Evolutionary conservation across 2,329 filamentous ascomycete genomes (phyloP).

Genomic region (Drechslerella dactyloides): DNA sequence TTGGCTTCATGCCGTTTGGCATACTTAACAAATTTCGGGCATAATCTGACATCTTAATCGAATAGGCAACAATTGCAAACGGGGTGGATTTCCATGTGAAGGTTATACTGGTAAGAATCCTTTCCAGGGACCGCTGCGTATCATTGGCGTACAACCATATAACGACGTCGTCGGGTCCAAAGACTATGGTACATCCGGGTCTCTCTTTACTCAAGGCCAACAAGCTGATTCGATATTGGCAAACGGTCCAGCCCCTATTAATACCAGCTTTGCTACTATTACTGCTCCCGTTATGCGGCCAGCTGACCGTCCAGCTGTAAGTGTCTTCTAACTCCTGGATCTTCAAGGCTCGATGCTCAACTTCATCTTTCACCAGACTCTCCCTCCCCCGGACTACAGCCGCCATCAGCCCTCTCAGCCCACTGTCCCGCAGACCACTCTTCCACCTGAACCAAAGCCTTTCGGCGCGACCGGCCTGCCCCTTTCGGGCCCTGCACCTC

Average conservation of each 20-base stretch:
- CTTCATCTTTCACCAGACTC: conserved; percentile 18
- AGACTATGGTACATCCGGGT: conserved; percentile 33
- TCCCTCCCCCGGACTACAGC: conserved; percentile 39
- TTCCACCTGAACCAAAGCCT: conserved; percentile 36
- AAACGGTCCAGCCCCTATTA: conserved; percentile 49
- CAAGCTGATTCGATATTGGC: conserved; percentile 51
- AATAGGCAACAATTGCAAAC: conserved; percentile 83
- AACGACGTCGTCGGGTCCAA: conserved; percentile 36
- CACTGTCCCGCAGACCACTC: conserved; percentile 23
- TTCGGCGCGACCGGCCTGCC: conserved; percentile 39
- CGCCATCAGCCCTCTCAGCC: conserved; percentile 27
- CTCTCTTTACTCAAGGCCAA: conserved; percentile 48
- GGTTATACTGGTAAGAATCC: conserved; percentile 82
- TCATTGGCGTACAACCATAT: conserved; percentile 62
- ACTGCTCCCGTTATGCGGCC: conserved; percentile 34
- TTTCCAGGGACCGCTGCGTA: conserved; percentile 78
- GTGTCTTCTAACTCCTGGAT: conserved; percentile 6
- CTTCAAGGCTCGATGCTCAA: conserved; percentile 3
- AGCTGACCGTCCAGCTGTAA: conserved; percentile 38
- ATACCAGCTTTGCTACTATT: conserved; percentile 45
- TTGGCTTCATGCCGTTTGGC: conserved; percentile 11
- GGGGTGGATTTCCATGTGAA: conserved; percentile 87
- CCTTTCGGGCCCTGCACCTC: conserved; percentile 54
- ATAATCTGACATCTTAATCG: conserved; percentile 9
- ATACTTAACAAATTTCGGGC: conserved; percentile 32